phyloP scores from a whole-genome alignment of 2,329 filamentous ascomycete species.

The Colletotrichum endophyticum region DNA sequence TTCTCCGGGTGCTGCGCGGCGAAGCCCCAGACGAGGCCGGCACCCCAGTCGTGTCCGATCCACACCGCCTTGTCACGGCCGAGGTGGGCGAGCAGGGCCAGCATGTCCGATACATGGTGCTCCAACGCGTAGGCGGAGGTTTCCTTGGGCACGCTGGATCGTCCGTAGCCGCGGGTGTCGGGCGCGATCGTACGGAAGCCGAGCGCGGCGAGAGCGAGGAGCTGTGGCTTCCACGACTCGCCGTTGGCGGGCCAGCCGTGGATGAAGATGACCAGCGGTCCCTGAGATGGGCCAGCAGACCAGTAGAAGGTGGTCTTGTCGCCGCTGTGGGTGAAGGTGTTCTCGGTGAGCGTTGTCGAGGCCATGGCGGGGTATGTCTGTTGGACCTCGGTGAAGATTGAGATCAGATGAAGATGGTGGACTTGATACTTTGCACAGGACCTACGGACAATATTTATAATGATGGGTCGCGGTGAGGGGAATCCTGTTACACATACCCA shows the following conservation, averaged over 20 bases:
- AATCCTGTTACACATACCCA: neutral
- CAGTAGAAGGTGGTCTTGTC: constrained; percentile 33
- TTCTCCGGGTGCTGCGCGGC: constrained; percentile 31
- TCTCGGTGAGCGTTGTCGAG: neutral
- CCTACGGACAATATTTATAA: neutral
- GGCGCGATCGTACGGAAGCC: constrained; percentile 37
- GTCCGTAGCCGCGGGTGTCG: constrained; percentile 41
- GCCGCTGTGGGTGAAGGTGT: constrained; percentile 21
- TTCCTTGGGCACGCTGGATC: constrained; percentile 34
- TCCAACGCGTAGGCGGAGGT: constrained; percentile 33
- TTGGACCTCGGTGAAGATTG: neutral
- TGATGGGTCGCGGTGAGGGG: neutral
- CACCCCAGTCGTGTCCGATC: constrained; percentile 51
- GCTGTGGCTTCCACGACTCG: constrained; percentile 34
- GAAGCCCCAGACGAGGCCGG: constrained; percentile 28
- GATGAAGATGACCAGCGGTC: constrained; percentile 35
- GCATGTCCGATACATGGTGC: constrained; percentile 34
- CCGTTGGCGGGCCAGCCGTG: constrained; percentile 42
- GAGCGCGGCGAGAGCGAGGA: constrained; percentile 28
- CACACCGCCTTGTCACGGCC: constrained; percentile 45
- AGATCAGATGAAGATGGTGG: neutral
- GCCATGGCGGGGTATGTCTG: neutral
- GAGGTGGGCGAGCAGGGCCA: constrained; percentile 35
- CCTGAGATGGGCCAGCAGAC: constrained; percentile 29
- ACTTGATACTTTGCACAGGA: neutral